Percentiles rank a stretch among this genome's conserved stretches.
These are phyloP conservation scores for Fonsecaea monophora DNA, from an alignment of 2,329 filamentous ascomycete genomes.

Conservation along the genomic window DNA sequence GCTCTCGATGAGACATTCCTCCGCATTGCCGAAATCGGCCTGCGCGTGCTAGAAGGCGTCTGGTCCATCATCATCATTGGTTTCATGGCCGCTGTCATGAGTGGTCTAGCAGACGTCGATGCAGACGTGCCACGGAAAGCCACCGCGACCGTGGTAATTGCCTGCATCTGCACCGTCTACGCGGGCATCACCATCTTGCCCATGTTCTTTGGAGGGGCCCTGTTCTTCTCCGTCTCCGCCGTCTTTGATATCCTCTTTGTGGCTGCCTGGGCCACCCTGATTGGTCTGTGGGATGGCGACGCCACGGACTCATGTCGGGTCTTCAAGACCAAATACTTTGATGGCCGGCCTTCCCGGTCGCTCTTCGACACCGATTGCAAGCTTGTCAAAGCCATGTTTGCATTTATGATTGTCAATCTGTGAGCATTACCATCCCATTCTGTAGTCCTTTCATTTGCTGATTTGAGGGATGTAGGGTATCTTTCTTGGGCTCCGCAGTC, in stretches of 20 bases:
- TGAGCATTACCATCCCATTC: constrained; percentile 12
- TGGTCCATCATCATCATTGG: constrained; percentile 31
- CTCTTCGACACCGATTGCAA: constrained; percentile 31
- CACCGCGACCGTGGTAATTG: constrained; percentile 24
- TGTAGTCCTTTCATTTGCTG: neutral
- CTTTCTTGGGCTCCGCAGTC: constrained; percentile 25
- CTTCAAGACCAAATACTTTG: constrained; percentile 30
- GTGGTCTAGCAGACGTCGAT: constrained; percentile 29
- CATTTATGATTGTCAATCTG: constrained; percentile 36
- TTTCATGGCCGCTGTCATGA: constrained; percentile 30
- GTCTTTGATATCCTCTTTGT: constrained; percentile 27
- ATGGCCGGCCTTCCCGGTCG: constrained; percentile 5
- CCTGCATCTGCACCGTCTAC: constrained; percentile 29
- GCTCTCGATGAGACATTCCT: constrained; percentile 35
- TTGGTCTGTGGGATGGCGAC: constrained; percentile 31
- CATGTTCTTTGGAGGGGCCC: constrained; percentile 30
- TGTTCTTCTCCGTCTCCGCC: constrained; percentile 29
- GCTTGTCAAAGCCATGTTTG: constrained; percentile 36
- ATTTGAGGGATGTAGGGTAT: constrained; percentile 8
- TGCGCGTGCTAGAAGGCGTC: constrained; percentile 23
- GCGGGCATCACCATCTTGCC: constrained; percentile 27
- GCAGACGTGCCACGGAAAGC: constrained; percentile 26
- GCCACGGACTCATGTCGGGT: constrained; percentile 27
- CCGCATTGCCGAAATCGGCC: constrained; percentile 28
- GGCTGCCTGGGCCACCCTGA: constrained; percentile 29